Evolutionary conservation across 306 rosid genomes (phyloP), one percentile per base, ranked within the genome.

Genomic region (Pueraria montana): DNA sequence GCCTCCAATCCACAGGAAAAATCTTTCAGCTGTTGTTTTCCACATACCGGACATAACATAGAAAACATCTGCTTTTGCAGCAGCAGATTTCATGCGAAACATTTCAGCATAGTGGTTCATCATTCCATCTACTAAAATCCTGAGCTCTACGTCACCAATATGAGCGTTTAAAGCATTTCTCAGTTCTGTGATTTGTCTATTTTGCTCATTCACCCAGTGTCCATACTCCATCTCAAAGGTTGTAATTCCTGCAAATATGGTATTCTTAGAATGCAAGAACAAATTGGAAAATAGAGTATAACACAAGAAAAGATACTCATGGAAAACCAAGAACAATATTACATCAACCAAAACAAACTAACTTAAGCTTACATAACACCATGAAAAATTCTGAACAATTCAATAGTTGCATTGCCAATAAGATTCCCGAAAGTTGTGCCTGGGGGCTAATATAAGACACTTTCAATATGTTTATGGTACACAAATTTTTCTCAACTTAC

Each of bases 1-100:
- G 78, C 99, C 99, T 84, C 99, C 99, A 9, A 96, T 96, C 99
- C 99, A 96, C 49, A 85, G 84, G 93, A 96, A 92, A 84, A 96
- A 90, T 67, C 93, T 84, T 84, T 96, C 99, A 4, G 97, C 95
- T 32, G 98, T 84, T 55, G 98, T 90, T 84, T 94, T 91, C 99
- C 99, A 96, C 95, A 96, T 88, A 36, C 98, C 99, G 17, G 91
- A 92, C 93, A 94, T 90, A 12, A 96, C 90, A 72, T 91, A 96
- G 76, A 93, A 96, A 56, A 96, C 99, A 26, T 96, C 99, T 21
- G 90, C 92, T 83, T 92, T 94, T 32, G 97, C 92, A 53, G 99
- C 99, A 12, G 87, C 86, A 59, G 93, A 89, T 87, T 96, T 96
- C 95, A 94, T 90, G 55, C 90, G 90, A 76, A 87, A 94, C 72